Conservation (phyloP, 495 filamentous ascomycete species). For the Apiosordaria backusii region DNA sequence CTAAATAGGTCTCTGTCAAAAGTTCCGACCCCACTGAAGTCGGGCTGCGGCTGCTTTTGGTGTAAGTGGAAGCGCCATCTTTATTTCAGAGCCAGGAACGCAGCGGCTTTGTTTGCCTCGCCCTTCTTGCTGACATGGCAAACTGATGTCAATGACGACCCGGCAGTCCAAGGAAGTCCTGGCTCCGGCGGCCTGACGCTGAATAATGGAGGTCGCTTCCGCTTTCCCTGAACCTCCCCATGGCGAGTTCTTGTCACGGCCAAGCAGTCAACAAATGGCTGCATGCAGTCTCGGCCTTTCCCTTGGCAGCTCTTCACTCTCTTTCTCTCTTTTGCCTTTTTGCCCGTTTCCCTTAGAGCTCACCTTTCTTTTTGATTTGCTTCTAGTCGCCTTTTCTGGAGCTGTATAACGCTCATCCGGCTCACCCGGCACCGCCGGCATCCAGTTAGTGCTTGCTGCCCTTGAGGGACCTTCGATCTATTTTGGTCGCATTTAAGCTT, state of each 20-base stretch:
- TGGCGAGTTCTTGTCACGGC: neutral
- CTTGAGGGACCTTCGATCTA: neutral
- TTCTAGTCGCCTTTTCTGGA: neutral
- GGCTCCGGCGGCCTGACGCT: neutral
- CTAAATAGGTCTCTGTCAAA: neutral
- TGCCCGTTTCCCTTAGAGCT: neutral
- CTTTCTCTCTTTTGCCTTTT: neutral
- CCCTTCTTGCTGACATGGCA: neutral
- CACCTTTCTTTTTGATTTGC: neutral
- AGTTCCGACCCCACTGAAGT: neutral
- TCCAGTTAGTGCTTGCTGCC: neutral
- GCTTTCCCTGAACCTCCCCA: neutral
- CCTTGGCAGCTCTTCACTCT: neutral
- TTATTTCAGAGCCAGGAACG: neutral
- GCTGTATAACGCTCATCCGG: neutral
- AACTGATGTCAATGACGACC: neutral
- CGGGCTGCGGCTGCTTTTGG: neutral
- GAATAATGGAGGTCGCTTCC: neutral
- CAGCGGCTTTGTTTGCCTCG: neutral
- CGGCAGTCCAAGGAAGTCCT: neutral
- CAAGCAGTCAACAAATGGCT: neutral
- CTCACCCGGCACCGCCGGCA: neutral
- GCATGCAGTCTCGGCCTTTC: neutral
- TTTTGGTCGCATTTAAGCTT: neutral
- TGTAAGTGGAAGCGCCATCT: neutral